A percentile compares a stretch with the other conserved stretches of the same genome.
Evolutionary conservation across 148 eudicot genomes (phyloP).

Genomic region (Euryodendron excelsum): DNA sequence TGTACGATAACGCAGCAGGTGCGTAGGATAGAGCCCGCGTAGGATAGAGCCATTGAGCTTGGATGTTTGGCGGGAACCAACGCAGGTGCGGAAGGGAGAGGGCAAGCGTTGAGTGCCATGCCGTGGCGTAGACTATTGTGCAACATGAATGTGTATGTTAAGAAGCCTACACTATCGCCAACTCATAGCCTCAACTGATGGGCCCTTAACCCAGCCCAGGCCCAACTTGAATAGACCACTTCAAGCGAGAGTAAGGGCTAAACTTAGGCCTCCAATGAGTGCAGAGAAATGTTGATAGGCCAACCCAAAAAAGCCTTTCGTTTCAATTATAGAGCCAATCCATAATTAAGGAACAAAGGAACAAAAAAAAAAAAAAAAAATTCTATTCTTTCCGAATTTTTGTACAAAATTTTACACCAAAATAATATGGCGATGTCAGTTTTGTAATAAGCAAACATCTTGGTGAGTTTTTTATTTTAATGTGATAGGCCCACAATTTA

Average conservation of each 20-base stretch:
- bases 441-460: too few species aligned
- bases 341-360: too few species aligned
- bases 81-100: slow-evolving; percentile 3
- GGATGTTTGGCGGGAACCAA: slow-evolving; percentile 47
- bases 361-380: too few species aligned
- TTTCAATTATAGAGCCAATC: too few species aligned
- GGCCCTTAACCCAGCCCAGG: background rate
- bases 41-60: slow-evolving; percentile 15
- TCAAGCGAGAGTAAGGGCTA: too few species aligned
- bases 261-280: too few species aligned
- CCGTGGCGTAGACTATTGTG: background rate
- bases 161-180: background rate
- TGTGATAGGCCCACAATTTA: too few species aligned
- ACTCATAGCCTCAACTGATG: background rate
- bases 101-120: slow-evolving; percentile 23
- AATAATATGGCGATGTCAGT: too few species aligned
- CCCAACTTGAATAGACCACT: background rate
- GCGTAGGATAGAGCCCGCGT: slow-evolving; percentile 32
- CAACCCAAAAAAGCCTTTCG: background rate
- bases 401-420: too few species aligned
- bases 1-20: slow-evolving; percentile 20
- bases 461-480: too few species aligned
- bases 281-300: too few species aligned
- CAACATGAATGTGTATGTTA: background rate
- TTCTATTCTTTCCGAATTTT: too few species aligned